Conservation (phyloP, 2,329 filamentous ascomycete species). For the Aspergillus ochraceoroseus region DNA sequence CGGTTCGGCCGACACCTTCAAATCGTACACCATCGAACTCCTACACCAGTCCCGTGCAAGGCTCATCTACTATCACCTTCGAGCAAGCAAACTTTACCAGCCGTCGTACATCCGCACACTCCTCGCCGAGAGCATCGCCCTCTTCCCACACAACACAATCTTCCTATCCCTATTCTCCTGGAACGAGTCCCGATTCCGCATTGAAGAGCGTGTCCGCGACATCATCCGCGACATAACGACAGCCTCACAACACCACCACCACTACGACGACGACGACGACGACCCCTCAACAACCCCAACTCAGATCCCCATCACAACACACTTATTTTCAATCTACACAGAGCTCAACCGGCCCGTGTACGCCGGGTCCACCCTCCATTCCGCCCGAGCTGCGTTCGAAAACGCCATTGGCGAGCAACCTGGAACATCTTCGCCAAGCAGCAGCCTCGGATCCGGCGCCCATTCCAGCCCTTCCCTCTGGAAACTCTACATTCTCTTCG, state of each 20-base stretch:
- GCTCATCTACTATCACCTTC: constrained; percentile 63
- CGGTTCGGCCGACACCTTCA: constrained; percentile 32
- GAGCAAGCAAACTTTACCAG: constrained; percentile 60
- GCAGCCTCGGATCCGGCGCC: constrained; percentile 18
- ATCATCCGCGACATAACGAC: constrained; percentile 49
- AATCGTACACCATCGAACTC: constrained; percentile 49
- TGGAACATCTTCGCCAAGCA: constrained; percentile 1
- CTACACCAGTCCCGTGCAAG: constrained; percentile 64
- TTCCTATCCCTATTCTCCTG: constrained; percentile 69
- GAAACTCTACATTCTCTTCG: constrained; percentile 51
- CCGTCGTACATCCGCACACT: constrained; percentile 60
- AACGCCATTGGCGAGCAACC: constrained; percentile 43
- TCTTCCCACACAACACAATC: constrained; percentile 71
- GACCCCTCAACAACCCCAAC: constrained; percentile 5
- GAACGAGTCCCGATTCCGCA: constrained; percentile 65
- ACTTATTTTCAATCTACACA: constrained; percentile 53
- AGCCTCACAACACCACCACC: constrained; percentile 20
- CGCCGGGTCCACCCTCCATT: constrained; percentile 48
- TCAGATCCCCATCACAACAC: constrained; percentile 43
- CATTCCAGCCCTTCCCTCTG: constrained; percentile 46
- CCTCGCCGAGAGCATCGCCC: constrained; percentile 55
- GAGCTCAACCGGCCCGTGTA: constrained; percentile 48
- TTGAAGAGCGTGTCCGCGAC: constrained; percentile 71
- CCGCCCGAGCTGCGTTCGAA: constrained; percentile 54
- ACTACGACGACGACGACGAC: constrained; percentile 37